These are phyloP conservation scores for Cryphonectria parasitica DNA, from an alignment of 2,329 filamentous ascomycete genomes.

Conservation along the genomic window DNA sequence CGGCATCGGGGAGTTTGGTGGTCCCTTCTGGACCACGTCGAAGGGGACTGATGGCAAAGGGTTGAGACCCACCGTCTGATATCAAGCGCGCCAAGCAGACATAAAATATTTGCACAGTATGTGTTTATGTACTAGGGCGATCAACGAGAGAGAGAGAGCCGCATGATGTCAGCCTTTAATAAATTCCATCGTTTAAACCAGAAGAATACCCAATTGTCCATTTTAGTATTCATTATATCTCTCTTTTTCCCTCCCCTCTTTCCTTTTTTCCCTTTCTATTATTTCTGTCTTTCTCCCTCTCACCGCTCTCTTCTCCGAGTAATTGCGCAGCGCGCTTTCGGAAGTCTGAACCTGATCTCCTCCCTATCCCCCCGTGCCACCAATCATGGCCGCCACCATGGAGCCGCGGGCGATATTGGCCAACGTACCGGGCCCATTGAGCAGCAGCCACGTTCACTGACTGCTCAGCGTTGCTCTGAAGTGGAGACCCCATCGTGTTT, in stretches of 20 bases:
- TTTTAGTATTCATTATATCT: constrained; percentile 22
- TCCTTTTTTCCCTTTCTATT: too few relatives aligned
- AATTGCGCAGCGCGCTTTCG: constrained; percentile 20
- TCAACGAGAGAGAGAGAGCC: constrained; percentile 13
- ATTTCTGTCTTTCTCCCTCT: neutral
- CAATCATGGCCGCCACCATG: constrained; percentile 24
- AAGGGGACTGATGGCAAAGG: constrained; percentile 7
- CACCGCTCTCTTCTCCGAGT: constrained; percentile 19
- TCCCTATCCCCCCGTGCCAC: constrained; percentile 19
- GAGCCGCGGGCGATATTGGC: constrained; percentile 19
- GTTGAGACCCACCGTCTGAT: constrained; percentile 19
- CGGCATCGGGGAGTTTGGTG: neutral
- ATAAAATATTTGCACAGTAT: constrained; percentile 12
- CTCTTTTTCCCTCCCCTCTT: too few relatives aligned
- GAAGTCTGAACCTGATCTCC: constrained; percentile 17
- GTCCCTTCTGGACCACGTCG: neutral
- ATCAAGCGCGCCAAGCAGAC: constrained; percentile 2
- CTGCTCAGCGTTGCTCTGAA: constrained; percentile 33
- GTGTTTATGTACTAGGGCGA: constrained; percentile 6
- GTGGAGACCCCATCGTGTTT: constrained; percentile 36
- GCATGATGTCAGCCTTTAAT: constrained; percentile 19
- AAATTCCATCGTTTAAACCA: constrained; percentile 25
- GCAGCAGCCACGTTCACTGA: constrained; percentile 39
- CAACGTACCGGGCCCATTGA: constrained; percentile 36
- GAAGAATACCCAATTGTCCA: constrained; percentile 17